Conservation (phyloP, 2,329 filamentous ascomycete genomes). For the Claviceps quebecensis region DNA sequence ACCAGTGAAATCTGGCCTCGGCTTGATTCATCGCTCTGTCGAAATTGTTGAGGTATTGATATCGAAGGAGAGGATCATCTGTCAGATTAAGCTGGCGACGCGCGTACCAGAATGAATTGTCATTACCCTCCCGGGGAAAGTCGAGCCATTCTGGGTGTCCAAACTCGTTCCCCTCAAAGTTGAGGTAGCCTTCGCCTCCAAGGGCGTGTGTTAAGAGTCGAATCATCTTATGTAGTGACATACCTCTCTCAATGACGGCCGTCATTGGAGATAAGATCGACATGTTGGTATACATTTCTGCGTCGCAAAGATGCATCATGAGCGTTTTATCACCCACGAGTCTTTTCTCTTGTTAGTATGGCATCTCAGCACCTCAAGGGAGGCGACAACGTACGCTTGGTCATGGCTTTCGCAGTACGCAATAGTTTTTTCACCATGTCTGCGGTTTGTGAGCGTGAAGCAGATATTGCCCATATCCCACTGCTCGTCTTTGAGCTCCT, state of each 20-base stretch:
- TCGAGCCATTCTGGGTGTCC: conserved; percentile 98
- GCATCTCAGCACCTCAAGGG: not conserved
- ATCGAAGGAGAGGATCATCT: conserved; percentile 73
- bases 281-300: conserved; percentile 97
- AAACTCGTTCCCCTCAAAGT: conserved; percentile 98
- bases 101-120: conserved; percentile 89
- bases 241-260: conserved; percentile 74
- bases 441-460: conserved; percentile 80
- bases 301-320: conserved; percentile 97
- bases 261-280: conserved; percentile 73
- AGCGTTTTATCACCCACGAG: conserved; percentile 93
- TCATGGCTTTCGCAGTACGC: conserved; percentile 96
- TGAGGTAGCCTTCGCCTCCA: conserved; percentile 92
- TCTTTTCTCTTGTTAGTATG: conserved; percentile 28
- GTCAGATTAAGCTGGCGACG: conserved; percentile 86
- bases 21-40: conserved; percentile 81
- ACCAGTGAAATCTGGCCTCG: conserved; percentile 84
- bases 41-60: conserved; percentile 85
- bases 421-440: conserved; percentile 95
- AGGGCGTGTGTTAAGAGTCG: conserved; percentile 81
- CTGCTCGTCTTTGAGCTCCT: conserved; percentile 78
- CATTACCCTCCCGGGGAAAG: conserved; percentile 85
- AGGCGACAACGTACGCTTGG: conserved; percentile 59
- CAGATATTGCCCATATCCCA: conserved; percentile 83
- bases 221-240: conserved; percentile 95